Conservation (phyloP, 169 alveolate genomes). For the Amoebophrya sp. region DNA sequence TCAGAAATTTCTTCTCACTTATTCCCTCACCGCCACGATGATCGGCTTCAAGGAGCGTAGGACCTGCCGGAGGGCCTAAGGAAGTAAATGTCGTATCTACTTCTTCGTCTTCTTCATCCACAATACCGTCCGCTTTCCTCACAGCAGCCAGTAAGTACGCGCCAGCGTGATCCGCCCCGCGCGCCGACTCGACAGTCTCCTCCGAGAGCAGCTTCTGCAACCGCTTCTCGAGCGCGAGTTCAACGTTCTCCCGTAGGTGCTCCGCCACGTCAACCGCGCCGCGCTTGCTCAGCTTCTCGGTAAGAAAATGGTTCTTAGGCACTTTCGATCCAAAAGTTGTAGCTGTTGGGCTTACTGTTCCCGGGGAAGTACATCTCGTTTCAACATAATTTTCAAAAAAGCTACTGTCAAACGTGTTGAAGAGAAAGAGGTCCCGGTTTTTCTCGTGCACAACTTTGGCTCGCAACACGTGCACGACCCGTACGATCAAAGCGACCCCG, state of each 20-base stretch:
- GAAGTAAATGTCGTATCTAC: too few species aligned
- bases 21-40: too few species aligned
- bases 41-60: too few species aligned
- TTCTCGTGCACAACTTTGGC: neutral
- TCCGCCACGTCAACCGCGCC: neutral
- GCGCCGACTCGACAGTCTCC: too few species aligned
- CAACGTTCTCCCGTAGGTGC: neutral
- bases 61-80: too few species aligned
- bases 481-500: neutral
- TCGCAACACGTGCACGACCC: constrained; percentile 15
- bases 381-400: too few species aligned
- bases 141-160: neutral
- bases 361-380: too few species aligned
- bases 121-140: neutral
- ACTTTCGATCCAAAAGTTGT: neutral
- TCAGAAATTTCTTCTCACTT: too few species aligned
- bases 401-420: neutral
- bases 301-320: neutral
- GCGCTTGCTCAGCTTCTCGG: neutral
- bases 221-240: neutral
- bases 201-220: neutral
- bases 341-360: too few species aligned
- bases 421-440: neutral
- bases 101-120: neutral
- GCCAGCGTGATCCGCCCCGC: too few species aligned